Evolutionary conservation across 108 stramenopile species (phyloP), one percentile per base, ranked within the genome.

Genomic region (Stephanodiscus minutulus): DNA sequence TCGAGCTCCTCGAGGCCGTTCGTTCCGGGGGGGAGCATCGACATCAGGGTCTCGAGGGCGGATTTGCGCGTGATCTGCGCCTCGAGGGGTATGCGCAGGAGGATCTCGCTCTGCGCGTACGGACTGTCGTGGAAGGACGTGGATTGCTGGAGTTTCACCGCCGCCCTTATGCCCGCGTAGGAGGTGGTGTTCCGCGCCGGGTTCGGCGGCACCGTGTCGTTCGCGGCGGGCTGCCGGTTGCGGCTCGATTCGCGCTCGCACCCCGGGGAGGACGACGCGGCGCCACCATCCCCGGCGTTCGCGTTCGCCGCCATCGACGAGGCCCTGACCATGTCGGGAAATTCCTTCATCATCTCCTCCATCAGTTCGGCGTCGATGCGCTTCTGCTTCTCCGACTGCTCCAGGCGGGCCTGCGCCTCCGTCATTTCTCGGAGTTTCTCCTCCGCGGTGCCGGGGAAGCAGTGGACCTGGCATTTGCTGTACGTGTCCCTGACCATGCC

Each of bases 31-130:
- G 90, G 86, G 29, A 91, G 62, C 10, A 84, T 71, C 21, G 83
- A 72, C 37, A 65, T 13, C 5, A 94, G 73, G 6, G 85, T 90
- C 2, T 87, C 83, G 31, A 94, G 53, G 1, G 93, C 93, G 3
- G 70, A 69, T 29, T 62, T 65, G 58, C 93, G 87, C 8, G 93
- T 94, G 67, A 94, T 91, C 85, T 94, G 93, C 28, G 76, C 86
- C 25, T 74, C 65, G 0, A 94, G 68, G 1, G 93, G 93, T 6
- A 91, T 86, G 25, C 72, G 80, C 29, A 94, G 67, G 54, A 94
- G 56, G 9, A 94, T 64, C 59, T 89, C 89, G 61, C 83, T 79
- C 64, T 82, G 82, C n/a, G 71, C 63, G 36, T 66, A 82, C 24
- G 35, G 55, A 46, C 31, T 33, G 7, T 39, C 39, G 39, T 58